Conservation (phyloP, 73 alveolate genomes). For the Strombidium stylifer region DNA sequence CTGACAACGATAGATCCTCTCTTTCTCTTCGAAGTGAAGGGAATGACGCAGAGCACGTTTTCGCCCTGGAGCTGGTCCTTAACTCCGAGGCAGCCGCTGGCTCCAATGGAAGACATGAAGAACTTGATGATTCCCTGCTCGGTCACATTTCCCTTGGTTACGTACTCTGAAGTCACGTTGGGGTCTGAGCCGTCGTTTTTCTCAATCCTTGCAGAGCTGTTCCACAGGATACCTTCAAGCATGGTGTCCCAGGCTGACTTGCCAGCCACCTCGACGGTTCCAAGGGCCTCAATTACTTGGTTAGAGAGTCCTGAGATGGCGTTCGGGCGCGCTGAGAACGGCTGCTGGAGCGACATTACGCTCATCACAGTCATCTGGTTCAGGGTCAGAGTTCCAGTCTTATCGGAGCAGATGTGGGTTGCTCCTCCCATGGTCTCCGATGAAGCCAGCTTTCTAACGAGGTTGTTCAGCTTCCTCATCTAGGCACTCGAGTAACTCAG, state of each 20-base stretch:
- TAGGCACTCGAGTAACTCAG: constrained; percentile 88
- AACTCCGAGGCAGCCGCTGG: neutral
- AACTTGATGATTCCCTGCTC: constrained; percentile 56
- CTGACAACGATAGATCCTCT: constrained; percentile 79
- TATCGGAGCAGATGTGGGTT: constrained; percentile 89
- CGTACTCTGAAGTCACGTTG: no score
- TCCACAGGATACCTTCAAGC: constrained; percentile 21
- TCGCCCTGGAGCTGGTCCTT: constrained; percentile 14
- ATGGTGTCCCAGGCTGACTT: no score
- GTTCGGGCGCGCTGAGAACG: neutral
- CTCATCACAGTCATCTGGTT: constrained; percentile 79
- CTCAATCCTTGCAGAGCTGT: constrained; percentile 46
- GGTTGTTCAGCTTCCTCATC: constrained; percentile 94
- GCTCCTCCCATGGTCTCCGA: constrained; percentile 98
- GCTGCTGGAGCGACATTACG: neutral
- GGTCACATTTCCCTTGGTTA: constrained; percentile 70
- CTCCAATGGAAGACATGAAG: no score
- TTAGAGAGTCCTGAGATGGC: neutral
- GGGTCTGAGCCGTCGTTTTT: neutral
- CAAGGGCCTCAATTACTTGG: neutral
- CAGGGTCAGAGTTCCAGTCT: constrained; percentile 95
- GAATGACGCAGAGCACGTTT: constrained; percentile 34
- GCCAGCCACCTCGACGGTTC: no score
- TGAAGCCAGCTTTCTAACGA: constrained; percentile 91
- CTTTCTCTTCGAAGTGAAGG: constrained; percentile 86